phyloP scores from a whole-genome alignment of 805 yeast genomes.

The Suhomyces faveliae region DNA sequence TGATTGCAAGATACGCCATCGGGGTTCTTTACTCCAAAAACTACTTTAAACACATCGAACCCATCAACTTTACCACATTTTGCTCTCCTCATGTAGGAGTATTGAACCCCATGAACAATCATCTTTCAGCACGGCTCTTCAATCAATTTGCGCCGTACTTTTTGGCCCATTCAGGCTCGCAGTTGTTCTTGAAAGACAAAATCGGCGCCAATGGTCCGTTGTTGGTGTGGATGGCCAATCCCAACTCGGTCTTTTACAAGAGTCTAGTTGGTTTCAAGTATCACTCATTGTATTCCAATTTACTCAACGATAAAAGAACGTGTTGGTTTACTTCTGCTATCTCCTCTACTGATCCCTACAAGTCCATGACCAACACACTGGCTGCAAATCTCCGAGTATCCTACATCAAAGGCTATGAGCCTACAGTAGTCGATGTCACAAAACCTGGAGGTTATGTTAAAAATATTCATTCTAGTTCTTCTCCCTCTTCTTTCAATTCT shows the following conservation, averaged over 20 bases:
- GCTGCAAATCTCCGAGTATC: slow-evolving; percentile 39
- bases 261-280: slow-evolving; percentile 55
- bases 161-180: slow-evolving; percentile 71
- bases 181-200: slow-evolving; percentile 59
- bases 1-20: slow-evolving; percentile 75
- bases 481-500: neutral
- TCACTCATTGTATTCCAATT: slow-evolving; percentile 66
- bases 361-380: slow-evolving; percentile 44
- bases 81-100: slow-evolving; percentile 67
- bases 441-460: slow-evolving; percentile 32
- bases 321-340: slow-evolving; percentile 83
- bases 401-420: slow-evolving; percentile 53
- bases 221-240: slow-evolving; percentile 63
- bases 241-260: slow-evolving; percentile 55
- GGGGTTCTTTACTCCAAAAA: slow-evolving; percentile 62
- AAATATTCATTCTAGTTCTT: neutral
- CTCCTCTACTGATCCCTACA: slow-evolving; percentile 59
- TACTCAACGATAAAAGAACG: slow-evolving; percentile 76
- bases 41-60: slow-evolving; percentile 52
- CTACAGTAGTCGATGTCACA: slow-evolving; percentile 53
- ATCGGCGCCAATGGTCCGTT: slow-evolving; percentile 44
- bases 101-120: slow-evolving; percentile 44
- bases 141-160: slow-evolving; percentile 63
- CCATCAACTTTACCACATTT: slow-evolving; percentile 54
- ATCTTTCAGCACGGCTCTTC: slow-evolving; percentile 24